Evolutionary conservation across 345 rosid species (phyloP), one percentile per base, ranked within the genome.

Genomic region (Syzygium aromaticum): DNA sequence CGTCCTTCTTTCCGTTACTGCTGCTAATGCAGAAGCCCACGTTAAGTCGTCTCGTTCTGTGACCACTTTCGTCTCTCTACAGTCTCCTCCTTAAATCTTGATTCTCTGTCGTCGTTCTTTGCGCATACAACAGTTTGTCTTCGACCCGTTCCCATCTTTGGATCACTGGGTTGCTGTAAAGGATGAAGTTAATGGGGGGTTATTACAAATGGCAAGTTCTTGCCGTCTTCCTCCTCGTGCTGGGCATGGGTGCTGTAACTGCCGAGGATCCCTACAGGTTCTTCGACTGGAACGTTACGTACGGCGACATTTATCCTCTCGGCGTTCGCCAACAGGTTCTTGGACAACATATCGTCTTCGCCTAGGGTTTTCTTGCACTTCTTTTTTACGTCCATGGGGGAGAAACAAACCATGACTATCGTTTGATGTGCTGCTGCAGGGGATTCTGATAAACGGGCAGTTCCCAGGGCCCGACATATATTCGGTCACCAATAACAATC

Each of bases 401-500:
- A 22, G 61, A 21, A 53, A 27, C 53, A 11, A 54, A 17, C 27
- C 10, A 85, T 23, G 51, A 46, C 33, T 49, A 12, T 49, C 54
- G 54, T 28, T 82, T 51, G 19, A 49, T 51, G 52, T 49, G 0
- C 0, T 49, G 87, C 95, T 49, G 87, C 95, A 93, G 99, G 99
- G 98, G 85, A 98, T 98, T 88, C 91, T 98, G 84, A 96, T 98
- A 8, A 98, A 98, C 73, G 99, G 99, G 86, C 94, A 94, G 88
- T 98, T 96, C 91, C 99, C 99, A 21, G 99, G 99, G 54, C 99
- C 99, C 9, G 96, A 95, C 30, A 87, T 98, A 30, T 91, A 93
- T 90, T 92, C 94, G 1, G 94, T 94, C 56, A 96, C 99, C 77
- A 96, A 96, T 87, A 97, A 98, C 88, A 96, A 98, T 90, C 92